A percentile compares a stretch with the other conserved stretches of the same genome.
Conservation (phyloP, 352 stramenopile species). For the Aphanomyces cochlioides region DNA sequence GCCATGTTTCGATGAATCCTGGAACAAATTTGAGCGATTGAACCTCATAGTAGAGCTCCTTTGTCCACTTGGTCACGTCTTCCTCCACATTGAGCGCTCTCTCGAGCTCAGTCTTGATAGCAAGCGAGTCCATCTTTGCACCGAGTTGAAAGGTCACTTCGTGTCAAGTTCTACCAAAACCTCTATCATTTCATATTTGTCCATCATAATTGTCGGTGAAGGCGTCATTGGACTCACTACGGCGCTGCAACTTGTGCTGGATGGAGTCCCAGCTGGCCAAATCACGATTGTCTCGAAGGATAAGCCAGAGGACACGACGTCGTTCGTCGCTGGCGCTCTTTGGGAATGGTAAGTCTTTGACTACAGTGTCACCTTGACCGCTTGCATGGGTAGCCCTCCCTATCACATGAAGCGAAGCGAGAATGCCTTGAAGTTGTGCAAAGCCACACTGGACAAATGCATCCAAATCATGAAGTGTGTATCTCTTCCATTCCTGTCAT, state of each 20-base stretch:
- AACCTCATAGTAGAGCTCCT: constrained; percentile 20
- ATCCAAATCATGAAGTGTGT: constrained; percentile 16
- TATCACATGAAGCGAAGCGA: constrained; percentile 26
- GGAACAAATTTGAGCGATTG: not conserved
- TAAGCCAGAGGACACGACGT: constrained; percentile 11
- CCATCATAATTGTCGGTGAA: constrained; percentile 27
- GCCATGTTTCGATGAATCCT: not conserved
- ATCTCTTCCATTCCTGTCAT: not conserved
- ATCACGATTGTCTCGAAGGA: constrained; percentile 24
- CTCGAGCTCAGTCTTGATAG: constrained; percentile 26
- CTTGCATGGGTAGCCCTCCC: constrained; percentile 4
- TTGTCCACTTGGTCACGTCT: constrained; percentile 18
- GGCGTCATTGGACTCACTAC: constrained; percentile 31
- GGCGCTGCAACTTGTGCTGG: constrained; percentile 26
- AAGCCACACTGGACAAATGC: constrained; percentile 23
- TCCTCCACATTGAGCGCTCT: not conserved
- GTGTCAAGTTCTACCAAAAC: not conserved
- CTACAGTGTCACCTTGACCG: too few species aligned
- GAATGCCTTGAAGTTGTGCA: constrained; percentile 19
- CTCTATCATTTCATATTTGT: constrained; percentile 5
- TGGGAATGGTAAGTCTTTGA: constrained; percentile 27
- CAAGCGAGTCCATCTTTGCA: not conserved
- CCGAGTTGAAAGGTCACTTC: constrained; percentile 2
- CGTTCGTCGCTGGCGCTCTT: constrained; percentile 22
- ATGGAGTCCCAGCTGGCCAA: constrained; percentile 13